Evolutionary conservation across 768 basidiomycete genomes (phyloP).

Genomic region (Mycena chlorophos): DNA sequence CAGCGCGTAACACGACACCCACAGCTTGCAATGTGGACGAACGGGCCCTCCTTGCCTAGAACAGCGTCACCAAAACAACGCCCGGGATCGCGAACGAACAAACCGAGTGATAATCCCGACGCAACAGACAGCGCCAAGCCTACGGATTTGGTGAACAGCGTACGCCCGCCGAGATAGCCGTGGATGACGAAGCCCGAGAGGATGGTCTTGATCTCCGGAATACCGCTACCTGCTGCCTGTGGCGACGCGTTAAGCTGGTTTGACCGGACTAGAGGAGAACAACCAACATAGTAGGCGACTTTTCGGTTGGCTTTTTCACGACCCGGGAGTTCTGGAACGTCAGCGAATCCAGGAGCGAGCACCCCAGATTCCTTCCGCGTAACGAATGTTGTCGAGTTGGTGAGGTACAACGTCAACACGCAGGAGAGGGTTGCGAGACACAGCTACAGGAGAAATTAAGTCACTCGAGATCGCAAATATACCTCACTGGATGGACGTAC

Average conservation of each 20-base stretch:
- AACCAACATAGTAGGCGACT: slow-evolving; percentile 80
- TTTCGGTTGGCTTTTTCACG: slow-evolving; percentile 50
- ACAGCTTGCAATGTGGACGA: slow-evolving; percentile 48
- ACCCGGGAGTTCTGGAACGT: slow-evolving; percentile 25
- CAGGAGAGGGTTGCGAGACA: slow-evolving; percentile 70
- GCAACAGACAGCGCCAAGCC: slow-evolving; percentile 90
- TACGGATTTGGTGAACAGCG: slow-evolving; percentile 85
- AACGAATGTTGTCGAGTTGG: slow-evolving; percentile 83
- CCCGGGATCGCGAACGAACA: background rate
- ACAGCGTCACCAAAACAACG: background rate
- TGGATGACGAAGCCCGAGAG: slow-evolving; percentile 95
- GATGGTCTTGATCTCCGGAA: slow-evolving; percentile 96
- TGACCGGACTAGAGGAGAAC: background rate
- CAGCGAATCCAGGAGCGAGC: slow-evolving; percentile 47
- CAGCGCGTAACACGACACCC: slow-evolving; percentile 69
- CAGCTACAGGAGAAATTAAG: slow-evolving; percentile 46
- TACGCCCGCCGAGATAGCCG: slow-evolving; percentile 91
- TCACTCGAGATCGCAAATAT: background rate
- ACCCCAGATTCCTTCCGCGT: slow-evolving; percentile 90
- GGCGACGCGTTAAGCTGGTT: slow-evolving; percentile 18
- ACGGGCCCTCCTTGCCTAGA: slow-evolving; percentile 40
- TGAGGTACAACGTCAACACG: slow-evolving; percentile 82
- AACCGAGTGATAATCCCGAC: slow-evolving; percentile 75
- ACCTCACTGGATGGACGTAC: slow-evolving; percentile 49
- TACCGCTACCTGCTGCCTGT: slow-evolving; percentile 91